phyloP scores from a whole-genome alignment of 2,329 filamentous ascomycete species.

The Conoideocrella luteorostrata region DNA sequence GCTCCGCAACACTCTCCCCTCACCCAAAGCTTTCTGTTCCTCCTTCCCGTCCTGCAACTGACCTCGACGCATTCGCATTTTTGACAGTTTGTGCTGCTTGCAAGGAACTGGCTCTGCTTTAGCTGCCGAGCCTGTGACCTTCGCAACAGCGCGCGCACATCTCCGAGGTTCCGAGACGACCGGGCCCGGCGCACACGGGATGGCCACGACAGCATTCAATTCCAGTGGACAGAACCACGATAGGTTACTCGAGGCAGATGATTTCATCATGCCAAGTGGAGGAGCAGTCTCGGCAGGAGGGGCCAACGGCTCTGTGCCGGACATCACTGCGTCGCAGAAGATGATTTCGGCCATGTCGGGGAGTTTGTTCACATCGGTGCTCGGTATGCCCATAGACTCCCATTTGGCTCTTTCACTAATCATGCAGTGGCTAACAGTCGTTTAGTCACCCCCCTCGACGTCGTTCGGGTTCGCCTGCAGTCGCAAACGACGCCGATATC shows the following conservation, averaged over 20 bases:
- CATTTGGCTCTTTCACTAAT: background rate
- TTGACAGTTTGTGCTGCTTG: constrained; percentile 2
- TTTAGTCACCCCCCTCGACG: constrained; percentile 87
- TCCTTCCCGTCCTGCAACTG: background rate
- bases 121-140: constrained; percentile 1
- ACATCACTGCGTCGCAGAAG: constrained; percentile 79
- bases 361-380: constrained; percentile 79
- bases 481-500: constrained; percentile 58
- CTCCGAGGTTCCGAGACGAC: background rate
- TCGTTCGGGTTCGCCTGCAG: constrained; percentile 90
- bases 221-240: constrained; percentile 20
- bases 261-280: constrained; percentile 22
- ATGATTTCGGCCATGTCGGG: constrained; percentile 93
- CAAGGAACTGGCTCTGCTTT: constrained; percentile 4
- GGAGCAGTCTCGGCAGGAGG: constrained; percentile 10
- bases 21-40: background rate
- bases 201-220: constrained; percentile 10
- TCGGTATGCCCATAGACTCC: constrained; percentile 56
- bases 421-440: background rate
- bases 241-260: constrained; percentile 20
- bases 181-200: background rate
- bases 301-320: constrained; percentile 33
- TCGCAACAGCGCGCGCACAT: background rate
- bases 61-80: no score
- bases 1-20: background rate